Conservation (phyloP, 306 rosid species). For the Canavalia gladiata region DNA sequence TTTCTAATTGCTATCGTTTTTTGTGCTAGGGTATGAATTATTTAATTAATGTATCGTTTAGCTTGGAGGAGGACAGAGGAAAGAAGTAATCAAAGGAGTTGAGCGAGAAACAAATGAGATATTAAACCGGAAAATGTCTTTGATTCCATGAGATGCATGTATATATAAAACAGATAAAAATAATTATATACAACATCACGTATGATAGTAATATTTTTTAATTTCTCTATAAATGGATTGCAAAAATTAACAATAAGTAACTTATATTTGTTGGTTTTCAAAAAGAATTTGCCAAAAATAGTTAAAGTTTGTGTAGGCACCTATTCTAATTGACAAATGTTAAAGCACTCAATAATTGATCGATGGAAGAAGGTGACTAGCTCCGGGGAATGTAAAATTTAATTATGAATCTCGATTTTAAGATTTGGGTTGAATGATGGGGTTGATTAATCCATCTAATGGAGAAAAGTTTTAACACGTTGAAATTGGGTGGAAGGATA, state of each 20-base stretch:
- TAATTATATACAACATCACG: too few relatives aligned
- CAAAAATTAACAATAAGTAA: too few relatives aligned
- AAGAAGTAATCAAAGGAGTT: too few relatives aligned
- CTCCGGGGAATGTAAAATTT: background rate
- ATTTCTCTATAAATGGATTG: too few relatives aligned
- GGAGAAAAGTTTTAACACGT: background rate
- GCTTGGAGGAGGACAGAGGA: too few relatives aligned
- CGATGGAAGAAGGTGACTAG: background rate
- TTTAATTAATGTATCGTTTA: background rate
- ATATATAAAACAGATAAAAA: too few relatives aligned
- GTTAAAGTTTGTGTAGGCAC: background rate
- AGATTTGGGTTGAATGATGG: slow-evolving; percentile 24
- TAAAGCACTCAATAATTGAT: slow-evolving; percentile 22
- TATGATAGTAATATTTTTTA: too few relatives aligned
- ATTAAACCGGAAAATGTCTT: too few relatives aligned
- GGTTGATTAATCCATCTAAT: slow-evolving; percentile 2
- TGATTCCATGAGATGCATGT: too few relatives aligned
- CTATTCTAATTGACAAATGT: slow-evolving; percentile 1
- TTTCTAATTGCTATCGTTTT: background rate
- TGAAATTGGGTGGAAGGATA: slow-evolving; percentile 18
- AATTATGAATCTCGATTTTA: slow-evolving; percentile 10
- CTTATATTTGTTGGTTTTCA: slow-evolving; percentile 50
- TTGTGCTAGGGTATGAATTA: background rate
- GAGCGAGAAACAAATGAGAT: too few relatives aligned
- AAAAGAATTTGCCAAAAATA: background rate